Evolutionary conservation across 75 land plant species (phyloP).

Genomic region (Cunninghamia lanceolata): DNA sequence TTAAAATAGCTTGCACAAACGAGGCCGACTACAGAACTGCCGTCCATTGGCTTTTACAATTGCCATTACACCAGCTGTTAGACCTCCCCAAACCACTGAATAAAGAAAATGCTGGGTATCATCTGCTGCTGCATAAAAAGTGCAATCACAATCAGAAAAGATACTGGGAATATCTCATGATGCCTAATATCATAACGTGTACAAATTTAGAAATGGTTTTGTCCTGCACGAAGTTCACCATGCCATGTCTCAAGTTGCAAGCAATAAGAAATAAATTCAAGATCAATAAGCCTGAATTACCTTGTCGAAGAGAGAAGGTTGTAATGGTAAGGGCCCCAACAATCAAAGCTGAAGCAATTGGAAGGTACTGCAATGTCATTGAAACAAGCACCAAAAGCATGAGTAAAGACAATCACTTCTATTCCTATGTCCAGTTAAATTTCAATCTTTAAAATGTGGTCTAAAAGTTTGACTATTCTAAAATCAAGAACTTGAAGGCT

Average conservation of each 20-base stretch:
- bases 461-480: background rate
- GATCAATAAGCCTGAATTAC: slow-evolving; percentile 27
- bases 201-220: background rate
- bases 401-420: background rate
- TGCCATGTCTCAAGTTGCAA: background rate
- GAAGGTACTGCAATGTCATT: slow-evolving; percentile 73
- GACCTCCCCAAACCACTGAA: slow-evolving; percentile 78
- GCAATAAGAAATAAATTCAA: background rate
- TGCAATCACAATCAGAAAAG: background rate
- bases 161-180: background rate
- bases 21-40: slow-evolving; percentile 89
- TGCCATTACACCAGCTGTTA: slow-evolving; percentile 85
- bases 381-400: slow-evolving; percentile 7
- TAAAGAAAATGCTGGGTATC: slow-evolving; percentile 65
- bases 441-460: background rate
- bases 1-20: slow-evolving; percentile 48
- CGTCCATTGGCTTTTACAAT: slow-evolving; percentile 81
- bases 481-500: background rate
- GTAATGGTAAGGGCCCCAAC: slow-evolving; percentile 78
- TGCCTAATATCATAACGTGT: background rate
- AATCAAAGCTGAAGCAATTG: slow-evolving; percentile 78
- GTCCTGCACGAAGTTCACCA: background rate
- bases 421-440: background rate
- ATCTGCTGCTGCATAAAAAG: slow-evolving; percentile 45
- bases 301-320: slow-evolving; percentile 72